Base-by-base conservation (phyloP, 768 basidiomycete genomes). In the Pleurotus eryngii region DNA sequence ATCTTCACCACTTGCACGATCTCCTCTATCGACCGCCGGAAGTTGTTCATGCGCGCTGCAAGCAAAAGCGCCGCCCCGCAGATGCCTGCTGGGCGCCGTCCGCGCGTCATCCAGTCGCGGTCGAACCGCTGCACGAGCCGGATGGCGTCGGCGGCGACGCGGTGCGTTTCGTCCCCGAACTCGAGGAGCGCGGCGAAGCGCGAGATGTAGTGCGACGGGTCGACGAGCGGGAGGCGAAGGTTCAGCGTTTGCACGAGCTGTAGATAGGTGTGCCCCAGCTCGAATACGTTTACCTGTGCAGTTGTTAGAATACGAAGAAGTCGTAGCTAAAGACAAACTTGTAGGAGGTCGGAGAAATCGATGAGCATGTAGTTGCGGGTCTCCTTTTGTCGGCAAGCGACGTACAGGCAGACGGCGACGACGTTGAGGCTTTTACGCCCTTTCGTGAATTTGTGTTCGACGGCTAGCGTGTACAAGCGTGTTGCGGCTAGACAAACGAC, bases 1-100 rank as follows among this genome's bases (percentile, higher is more conserved):
- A 98, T 97, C 74, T 98, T 99, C 62, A 98, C 97, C 14, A 99
- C 95, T 68, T 99, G 97, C 17, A 98, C 95, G 47, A 99, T 90
- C 71, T 99, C 97, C 67, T 95, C 91, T 9, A 98, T 81, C 22
- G 89, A 92, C 46, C 97, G 79, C 43, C 95, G 78, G 67, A 96
- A 98, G 70, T 97, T 97, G 74, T 96, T 98, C 97, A 99, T 98
- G 22, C 97, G 86, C 30, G 95, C 97, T 0, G 97, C 97, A 14
- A 99, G 83, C 40, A 98, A 80, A 26, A 98, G 81, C 24, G 92
- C 94, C 0, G 97, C 97, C 27, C 97, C 97, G 67, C 97, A 99
- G 59, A 99, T 95, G 18, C 97, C 97, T 0, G 97, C 94, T 0
- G 97, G 97, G 5, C 97, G 84, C 18, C 97, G 86, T 12, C 97